phyloP scores from a whole-genome alignment of 192 early-diverging fungal genomes.

The Podila epicladia region DNA sequence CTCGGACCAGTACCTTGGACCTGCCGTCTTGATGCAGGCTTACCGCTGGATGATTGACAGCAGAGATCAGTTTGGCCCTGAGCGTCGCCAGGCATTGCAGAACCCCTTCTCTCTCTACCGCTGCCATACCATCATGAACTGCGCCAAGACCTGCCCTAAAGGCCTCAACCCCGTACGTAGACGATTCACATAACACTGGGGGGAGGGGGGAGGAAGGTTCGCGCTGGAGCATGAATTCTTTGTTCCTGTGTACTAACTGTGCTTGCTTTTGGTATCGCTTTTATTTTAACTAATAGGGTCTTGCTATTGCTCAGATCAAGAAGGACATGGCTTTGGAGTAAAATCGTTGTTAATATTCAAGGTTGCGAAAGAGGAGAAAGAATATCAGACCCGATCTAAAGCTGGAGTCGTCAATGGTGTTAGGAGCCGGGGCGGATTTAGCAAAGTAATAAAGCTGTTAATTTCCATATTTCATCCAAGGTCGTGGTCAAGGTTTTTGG shows the following conservation, averaged over 20 bases:
- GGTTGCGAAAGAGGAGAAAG: not conserved
- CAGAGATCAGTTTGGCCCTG: conserved; percentile 89
- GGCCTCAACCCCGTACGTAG: conserved; percentile 85
- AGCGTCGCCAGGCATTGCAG: conserved; percentile 89
- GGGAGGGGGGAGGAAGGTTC: too few relatives aligned
- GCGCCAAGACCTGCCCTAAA: conserved; percentile 97
- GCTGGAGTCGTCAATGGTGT: too few relatives aligned
- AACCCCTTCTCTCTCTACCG: conserved; percentile 97
- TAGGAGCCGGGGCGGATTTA: too few relatives aligned
- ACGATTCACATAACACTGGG: not conserved
- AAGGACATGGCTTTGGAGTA: conserved; percentile 85
- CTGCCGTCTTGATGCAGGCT: conserved; percentile 95
- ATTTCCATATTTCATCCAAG: too few relatives aligned
- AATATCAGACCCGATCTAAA: too few relatives aligned
- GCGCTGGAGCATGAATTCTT: too few relatives aligned
- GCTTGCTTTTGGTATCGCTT: not conserved
- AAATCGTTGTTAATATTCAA: not conserved
- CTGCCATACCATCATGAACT: conserved; percentile 99
- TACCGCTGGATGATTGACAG: conserved; percentile 99
- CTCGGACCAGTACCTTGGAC: conserved; percentile 92
- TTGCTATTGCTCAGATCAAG: conserved; percentile 97
- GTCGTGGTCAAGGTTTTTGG: too few relatives aligned
- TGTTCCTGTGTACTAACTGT: not conserved
- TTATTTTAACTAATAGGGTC: conserved; percentile 58
- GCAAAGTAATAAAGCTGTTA: too few relatives aligned